Evolutionary conservation across 2,329 filamentous ascomycete species (phyloP).

Genomic region (Pseudogymnoascus sp.): DNA sequence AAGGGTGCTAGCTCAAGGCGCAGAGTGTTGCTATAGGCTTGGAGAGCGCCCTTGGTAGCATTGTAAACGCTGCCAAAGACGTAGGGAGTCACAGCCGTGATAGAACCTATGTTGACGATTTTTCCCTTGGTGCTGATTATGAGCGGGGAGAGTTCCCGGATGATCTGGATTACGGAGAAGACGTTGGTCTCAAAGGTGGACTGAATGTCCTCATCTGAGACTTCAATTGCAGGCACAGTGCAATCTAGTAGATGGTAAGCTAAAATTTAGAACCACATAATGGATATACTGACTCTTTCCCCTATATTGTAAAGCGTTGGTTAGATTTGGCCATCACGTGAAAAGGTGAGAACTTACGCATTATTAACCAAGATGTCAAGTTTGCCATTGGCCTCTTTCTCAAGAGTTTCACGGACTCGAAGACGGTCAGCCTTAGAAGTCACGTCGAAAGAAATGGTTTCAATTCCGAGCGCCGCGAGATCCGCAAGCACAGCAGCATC

Average conservation of each 20-base stretch:
- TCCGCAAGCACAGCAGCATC: background rate
- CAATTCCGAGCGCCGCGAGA: background rate
- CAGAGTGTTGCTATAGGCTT: slow-evolving; percentile 33
- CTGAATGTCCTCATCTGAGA: slow-evolving; percentile 11
- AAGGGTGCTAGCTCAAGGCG: slow-evolving; percentile 32
- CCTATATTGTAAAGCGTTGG: background rate
- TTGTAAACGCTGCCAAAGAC: slow-evolving; percentile 36
- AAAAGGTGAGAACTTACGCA: slow-evolving; percentile 14
- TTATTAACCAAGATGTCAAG: slow-evolving; percentile 12
- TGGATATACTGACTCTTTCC: background rate
- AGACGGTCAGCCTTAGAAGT: background rate
- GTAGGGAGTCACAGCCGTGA: slow-evolving; percentile 26
- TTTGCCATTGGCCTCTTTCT: background rate
- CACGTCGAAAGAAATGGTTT: background rate
- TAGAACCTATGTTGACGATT: slow-evolving; percentile 36
- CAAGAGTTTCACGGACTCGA: background rate
- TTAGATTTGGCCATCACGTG: background rate
- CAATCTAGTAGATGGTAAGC: slow-evolving; percentile 7
- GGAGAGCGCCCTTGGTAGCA: slow-evolving; percentile 36
- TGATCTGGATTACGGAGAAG: slow-evolving; percentile 34
- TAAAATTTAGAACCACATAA: background rate
- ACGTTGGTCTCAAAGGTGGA: slow-evolving; percentile 34
- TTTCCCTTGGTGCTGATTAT: slow-evolving; percentile 30
- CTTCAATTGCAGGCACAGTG: slow-evolving; percentile 17
- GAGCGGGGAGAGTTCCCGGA: slow-evolving; percentile 34